Evolutionary conservation across 495 filamentous ascomycete species (phyloP), one percentile per base, ranked within the genome.

Genomic region (Lichenothelia convexa): DNA sequence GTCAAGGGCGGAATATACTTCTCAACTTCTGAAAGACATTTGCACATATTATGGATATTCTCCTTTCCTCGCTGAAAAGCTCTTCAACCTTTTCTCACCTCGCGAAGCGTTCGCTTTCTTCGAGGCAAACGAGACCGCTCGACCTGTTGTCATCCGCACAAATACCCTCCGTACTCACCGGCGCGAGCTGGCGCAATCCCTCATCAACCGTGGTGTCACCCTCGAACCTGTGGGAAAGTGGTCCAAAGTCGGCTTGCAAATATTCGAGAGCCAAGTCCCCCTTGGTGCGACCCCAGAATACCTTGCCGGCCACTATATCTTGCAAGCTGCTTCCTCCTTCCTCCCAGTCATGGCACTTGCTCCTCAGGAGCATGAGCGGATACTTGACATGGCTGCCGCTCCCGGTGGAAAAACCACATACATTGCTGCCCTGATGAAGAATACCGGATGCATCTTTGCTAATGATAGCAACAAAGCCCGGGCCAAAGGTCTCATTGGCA

Each of bases 281-380:
- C 70, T 94, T n/a, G 91, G 87, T 62, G 91, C 91, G 17, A 97
- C 91, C 0, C 91, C 89, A 1, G 91, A 97, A 52, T 95, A 95
- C 57, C 68, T 97, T 7, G 85, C 91, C 1, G 89, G 89, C 17
- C 82, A 95, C 52, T 97, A 97, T 62, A 95, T 97, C 48, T 67
- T 95, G 11, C 91, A 95, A 63, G 89, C 89, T 8, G 89, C 89
- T 1, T 89, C 83, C 17, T 94, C 86, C 19, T 97, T 97, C 65
- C 70, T 97, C 19, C 89, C 89, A 45, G 86, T 93, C 46, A 95
- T 97, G 84, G 89, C 91, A 2, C 68, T 97, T 12, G 83, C 80
- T 11, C 91, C 89, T 0, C 89, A 95, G 55, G 80, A 91, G 55
- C 67, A 85, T 42, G 89, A 97, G 62, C 71, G 89, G 7, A 63